phyloP scores from a whole-genome alignment of 1,284 basidiomycete genomes.

The Apiotrichum porosum region DNA sequence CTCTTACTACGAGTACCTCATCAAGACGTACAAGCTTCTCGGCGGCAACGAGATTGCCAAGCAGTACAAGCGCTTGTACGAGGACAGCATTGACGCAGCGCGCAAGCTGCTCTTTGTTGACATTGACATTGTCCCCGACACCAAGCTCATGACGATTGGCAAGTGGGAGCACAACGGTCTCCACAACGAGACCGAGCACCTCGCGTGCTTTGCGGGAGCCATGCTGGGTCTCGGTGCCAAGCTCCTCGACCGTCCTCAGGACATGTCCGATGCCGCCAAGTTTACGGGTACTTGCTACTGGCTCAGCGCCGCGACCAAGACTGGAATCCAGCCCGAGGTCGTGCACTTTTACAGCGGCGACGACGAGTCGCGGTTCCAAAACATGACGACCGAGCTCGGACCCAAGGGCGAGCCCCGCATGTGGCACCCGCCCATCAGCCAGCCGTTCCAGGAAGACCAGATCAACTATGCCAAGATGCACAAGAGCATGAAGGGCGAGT shows the following conservation, averaged over 20 bases:
- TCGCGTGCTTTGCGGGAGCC: slow-evolving; percentile 55
- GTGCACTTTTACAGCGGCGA: slow-evolving; percentile 39
- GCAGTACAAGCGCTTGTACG: slow-evolving; percentile 53
- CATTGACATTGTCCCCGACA: slow-evolving; percentile 48
- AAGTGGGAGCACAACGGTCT: slow-evolving; percentile 29
- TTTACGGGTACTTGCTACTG: slow-evolving; percentile 55
- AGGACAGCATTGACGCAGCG: slow-evolving; percentile 50
- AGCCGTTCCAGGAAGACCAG: slow-evolving; percentile 6
- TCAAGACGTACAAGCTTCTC: slow-evolving; percentile 54
- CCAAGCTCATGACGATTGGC: slow-evolving; percentile 46
- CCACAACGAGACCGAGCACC: slow-evolving; percentile 37
- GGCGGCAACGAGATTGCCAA: slow-evolving; percentile 35
- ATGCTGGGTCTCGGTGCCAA: slow-evolving; percentile 55
- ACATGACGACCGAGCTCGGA: slow-evolving; percentile 23
- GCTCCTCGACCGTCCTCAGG: slow-evolving; percentile 49
- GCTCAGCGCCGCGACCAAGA: slow-evolving; percentile 47
- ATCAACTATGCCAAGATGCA: slow-evolving; percentile 22
- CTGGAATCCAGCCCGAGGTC: slow-evolving; percentile 49
- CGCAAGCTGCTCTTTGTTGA: slow-evolving; percentile 47
- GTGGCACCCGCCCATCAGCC: slow-evolving; percentile 20
- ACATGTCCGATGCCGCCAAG: slow-evolving; percentile 47
- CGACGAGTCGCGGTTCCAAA: slow-evolving; percentile 29
- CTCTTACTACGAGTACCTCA: slow-evolving; percentile 56
- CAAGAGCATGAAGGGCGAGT: slow-evolving; percentile 21
- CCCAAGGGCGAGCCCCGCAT: not conserved